phyloP scores from a whole-genome alignment of 2,329 filamentous ascomycete genomes.

The Nectriaceae sp. region DNA sequence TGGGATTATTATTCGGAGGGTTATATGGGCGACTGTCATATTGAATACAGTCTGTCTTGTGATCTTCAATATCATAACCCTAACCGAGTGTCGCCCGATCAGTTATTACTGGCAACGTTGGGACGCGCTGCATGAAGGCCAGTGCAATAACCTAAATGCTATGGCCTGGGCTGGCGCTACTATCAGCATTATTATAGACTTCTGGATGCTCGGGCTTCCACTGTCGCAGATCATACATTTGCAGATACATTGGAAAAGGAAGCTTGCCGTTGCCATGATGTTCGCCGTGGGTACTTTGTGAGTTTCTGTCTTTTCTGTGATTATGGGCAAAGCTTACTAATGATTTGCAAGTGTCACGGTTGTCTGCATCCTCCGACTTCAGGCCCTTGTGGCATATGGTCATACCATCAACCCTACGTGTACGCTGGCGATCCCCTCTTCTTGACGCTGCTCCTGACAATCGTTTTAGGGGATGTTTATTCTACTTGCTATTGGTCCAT shows the following conservation, averaged over 20 bases:
- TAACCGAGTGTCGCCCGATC: constrained; percentile 38
- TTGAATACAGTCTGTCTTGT: constrained; percentile 18
- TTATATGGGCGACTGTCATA: neutral
- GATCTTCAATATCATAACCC: neutral
- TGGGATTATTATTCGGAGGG: neutral
- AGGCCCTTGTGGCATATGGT: neutral
- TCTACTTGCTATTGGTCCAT: neutral
- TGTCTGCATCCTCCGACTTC: neutral
- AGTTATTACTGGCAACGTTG: neutral
- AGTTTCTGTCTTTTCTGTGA: neutral
- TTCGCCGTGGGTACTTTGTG: neutral
- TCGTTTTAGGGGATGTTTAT: neutral
- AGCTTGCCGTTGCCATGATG: neutral
- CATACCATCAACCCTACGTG: neutral
- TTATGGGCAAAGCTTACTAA: neutral
- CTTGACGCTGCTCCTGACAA: neutral
- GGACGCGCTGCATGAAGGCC: neutral
- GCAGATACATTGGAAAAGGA: neutral
- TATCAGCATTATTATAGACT: neutral
- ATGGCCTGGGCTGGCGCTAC: neutral
- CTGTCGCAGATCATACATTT: neutral
- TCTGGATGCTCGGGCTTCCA: neutral
- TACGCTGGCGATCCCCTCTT: neutral
- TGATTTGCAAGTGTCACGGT: neutral
- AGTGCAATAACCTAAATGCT: neutral